Evolutionary conservation across 495 filamentous ascomycete genomes (phyloP).

Genomic region (Annulohypoxylon stygium): DNA sequence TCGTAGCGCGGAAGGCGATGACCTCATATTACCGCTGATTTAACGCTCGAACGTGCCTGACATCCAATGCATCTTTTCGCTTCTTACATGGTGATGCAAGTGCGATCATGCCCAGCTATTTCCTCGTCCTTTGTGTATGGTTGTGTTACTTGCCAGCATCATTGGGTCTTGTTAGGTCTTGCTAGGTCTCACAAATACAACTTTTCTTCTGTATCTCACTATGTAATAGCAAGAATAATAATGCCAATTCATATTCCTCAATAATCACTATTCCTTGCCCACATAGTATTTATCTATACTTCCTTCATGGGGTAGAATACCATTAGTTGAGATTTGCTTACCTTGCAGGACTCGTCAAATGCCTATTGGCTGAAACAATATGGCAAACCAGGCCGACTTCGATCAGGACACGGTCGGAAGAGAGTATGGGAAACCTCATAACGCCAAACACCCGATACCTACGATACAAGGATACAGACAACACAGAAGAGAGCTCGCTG

Average conservation of each 20-base stretch:
- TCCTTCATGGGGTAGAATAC: background rate
- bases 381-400: constrained; percentile 55
- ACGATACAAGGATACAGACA: constrained; percentile 73
- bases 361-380: constrained; percentile 5
- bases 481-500: constrained; percentile 64
- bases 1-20: constrained; percentile 18
- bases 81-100: constrained; percentile 38
- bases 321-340: background rate
- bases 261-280: background rate
- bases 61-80: constrained; percentile 28
- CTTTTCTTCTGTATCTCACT: background rate
- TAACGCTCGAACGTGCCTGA: constrained; percentile 20
- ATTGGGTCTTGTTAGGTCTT: constrained; percentile 3
- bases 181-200: constrained; percentile 3
- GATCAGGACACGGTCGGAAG: constrained; percentile 61
- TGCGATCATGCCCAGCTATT: constrained; percentile 16
- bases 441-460: constrained; percentile 69
- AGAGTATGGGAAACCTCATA: constrained; percentile 67
- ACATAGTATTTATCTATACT: background rate
- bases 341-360: background rate
- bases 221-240: constrained; percentile 2
- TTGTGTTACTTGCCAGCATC: constrained; percentile 10
- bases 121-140: constrained; percentile 21
- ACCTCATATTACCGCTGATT: constrained; percentile 33
- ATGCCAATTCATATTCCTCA: background rate